Evolutionary conservation across 257 asterid genomes (phyloP), one percentile per base, ranked within the genome.

Genomic region (Eustoma russellianum): DNA sequence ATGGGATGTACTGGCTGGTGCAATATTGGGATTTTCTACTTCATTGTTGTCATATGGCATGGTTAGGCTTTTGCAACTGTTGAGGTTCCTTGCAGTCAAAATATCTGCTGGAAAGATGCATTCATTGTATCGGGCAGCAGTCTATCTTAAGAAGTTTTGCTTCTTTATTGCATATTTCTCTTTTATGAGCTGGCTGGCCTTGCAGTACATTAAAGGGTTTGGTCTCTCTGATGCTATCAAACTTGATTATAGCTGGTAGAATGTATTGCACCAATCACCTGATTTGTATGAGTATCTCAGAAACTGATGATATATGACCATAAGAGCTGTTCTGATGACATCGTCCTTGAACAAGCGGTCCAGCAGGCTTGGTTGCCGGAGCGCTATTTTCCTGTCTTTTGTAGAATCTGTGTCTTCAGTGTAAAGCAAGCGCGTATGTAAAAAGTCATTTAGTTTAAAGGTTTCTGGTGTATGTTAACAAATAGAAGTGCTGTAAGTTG

Each of bases 181-280:
- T 56, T 79, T 84, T 66, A 76, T 83, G 91, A 69, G 93, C 62
- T 87, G 95, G 95, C 64, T 87, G 73, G 78, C 86, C 35, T 17
- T 84, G 63, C 90, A 82, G 63, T 91, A 80, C 53, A 16, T 80
- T 6, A 77, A 77, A 69, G 72, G 74, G 61, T 75, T 87, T 24
- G 90, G 93, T 53, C 75, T 87, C 65, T 67, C 72, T 17, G 79
- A 73, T 65, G 69, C 74, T 41, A 43, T 62, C 6, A 14, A 52
- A 74, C 53, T 43, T 55, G 46, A 40, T 55, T 67, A 38, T 66
- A 17, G 50, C 52, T 59, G 70, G 71, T 67, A 53, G 79, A 71
- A 61, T 72, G 60, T 47, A 44, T 55, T 62, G 48, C 50, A 30
- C 40, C 41, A 53, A 33, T 28, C 56, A 41, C 33, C 60, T 44